A percentile compares a stretch with the other conserved stretches of the same genome.
Evolutionary conservation across 75 land plant genomes (phyloP).

Genomic region (Cryptomeria japonica): DNA sequence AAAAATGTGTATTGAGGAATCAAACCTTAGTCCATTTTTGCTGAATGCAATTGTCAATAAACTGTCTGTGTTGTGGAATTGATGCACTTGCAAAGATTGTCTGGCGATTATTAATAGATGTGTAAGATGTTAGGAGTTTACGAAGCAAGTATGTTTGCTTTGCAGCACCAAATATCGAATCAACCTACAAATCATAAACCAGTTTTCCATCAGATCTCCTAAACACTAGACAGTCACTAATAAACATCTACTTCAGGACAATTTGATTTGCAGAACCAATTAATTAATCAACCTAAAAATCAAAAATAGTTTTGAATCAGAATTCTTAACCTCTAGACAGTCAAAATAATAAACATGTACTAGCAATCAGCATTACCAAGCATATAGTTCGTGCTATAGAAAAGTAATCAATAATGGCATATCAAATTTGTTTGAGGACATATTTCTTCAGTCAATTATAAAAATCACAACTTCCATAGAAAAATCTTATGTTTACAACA

Average conservation of each 20-base stretch:
- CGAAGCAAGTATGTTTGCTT: slow-evolving; percentile 65
- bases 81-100: slow-evolving; percentile 97
- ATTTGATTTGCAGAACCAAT: too few species aligned
- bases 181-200: slow-evolving; percentile 61
- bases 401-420: background rate
- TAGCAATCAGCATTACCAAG: background rate
- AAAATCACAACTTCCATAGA: background rate
- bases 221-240: background rate
- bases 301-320: background rate
- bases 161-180: slow-evolving; percentile 76
- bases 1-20: background rate
- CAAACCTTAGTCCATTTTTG: slow-evolving; percentile 97
- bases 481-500: background rate
- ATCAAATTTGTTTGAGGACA: background rate
- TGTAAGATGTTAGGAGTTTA: slow-evolving; percentile 71
- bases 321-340: background rate
- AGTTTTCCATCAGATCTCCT: slow-evolving; percentile 8
- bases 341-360: background rate
- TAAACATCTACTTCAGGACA: background rate
- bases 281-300: background rate
- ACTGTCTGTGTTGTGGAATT: slow-evolving; percentile 86
- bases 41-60: slow-evolving; percentile 82
- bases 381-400: background rate
- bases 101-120: slow-evolving; percentile 72
- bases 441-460: background rate